Percentiles rank a stretch among this genome's conserved stretches.
Evolutionary conservation across 495 filamentous ascomycete species (phyloP).

Genomic region (Trichoderma asperelloides): DNA sequence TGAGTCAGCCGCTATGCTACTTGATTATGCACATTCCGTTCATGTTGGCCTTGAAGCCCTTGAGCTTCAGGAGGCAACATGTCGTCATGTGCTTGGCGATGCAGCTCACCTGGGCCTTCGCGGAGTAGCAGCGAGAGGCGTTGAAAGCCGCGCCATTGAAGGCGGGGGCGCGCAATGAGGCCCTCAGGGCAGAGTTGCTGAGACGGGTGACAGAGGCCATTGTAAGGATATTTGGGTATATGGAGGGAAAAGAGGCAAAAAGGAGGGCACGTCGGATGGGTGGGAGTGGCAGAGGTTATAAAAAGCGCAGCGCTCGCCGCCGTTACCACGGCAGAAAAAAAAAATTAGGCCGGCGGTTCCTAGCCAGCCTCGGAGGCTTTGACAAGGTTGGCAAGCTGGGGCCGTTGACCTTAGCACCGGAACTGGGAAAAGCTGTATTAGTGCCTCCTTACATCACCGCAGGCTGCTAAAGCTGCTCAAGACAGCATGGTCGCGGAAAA

Average conservation of each 20-base stretch:
- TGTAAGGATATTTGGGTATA: constrained; percentile 20
- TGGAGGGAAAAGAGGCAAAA: constrained; percentile 26
- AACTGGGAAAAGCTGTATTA: neutral
- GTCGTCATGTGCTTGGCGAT: neutral
- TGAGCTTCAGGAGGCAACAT: neutral
- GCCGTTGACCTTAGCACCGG: neutral
- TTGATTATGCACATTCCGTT: too few species aligned
- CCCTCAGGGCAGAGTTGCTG: constrained; percentile 63
- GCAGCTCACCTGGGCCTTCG: constrained; percentile 70
- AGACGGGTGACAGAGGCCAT: constrained; percentile 79
- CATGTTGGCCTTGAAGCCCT: neutral
- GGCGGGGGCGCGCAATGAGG: constrained; percentile 54
- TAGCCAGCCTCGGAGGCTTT: constrained; percentile 1
- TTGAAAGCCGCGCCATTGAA: constrained; percentile 60
- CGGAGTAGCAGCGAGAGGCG: constrained; percentile 79
- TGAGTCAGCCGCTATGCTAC: neutral
- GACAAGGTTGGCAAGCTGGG: neutral
- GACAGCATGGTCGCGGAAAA: neutral
- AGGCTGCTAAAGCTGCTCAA: neutral
- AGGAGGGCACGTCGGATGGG: constrained; percentile 24
- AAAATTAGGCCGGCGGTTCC: constrained; percentile 13
- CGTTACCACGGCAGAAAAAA: constrained; percentile 4
- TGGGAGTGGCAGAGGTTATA: constrained; percentile 11
- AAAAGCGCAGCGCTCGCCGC: constrained; percentile 6
- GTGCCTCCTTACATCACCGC: constrained; percentile 1